Percentiles rank a stretch among this genome's conserved stretches.
These are phyloP conservation scores for Ustilaginoidea virens DNA, from an alignment of 2,329 filamentous ascomycete genomes.

Conservation along the genomic window DNA sequence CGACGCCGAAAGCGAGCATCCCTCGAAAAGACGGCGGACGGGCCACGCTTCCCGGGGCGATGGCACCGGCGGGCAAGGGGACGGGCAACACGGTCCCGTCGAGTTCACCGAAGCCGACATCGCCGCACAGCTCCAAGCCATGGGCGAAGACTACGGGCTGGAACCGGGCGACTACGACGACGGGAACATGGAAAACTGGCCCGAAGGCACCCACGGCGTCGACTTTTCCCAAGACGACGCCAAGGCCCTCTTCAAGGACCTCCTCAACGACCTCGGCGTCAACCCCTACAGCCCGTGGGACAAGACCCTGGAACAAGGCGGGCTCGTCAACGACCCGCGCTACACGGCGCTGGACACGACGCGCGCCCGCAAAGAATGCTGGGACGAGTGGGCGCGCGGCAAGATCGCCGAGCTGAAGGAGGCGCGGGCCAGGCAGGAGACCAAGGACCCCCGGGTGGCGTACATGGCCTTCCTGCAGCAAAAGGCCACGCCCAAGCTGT, in stretches of 20 bases:
- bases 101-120: conserved; percentile 95
- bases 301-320: conserved; percentile 67
- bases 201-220: conserved; percentile 56
- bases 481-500: conserved; percentile 77
- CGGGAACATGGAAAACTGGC: conserved; percentile 42
- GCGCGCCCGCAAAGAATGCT: conserved; percentile 66
- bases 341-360: conserved; percentile 76
- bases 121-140: conserved; percentile 75
- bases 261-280: conserved; percentile 68
- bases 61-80: conserved; percentile 24
- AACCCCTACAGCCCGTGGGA: conserved; percentile 90
- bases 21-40: conserved; percentile 49
- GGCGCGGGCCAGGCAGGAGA: conserved; percentile 58
- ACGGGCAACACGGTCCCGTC: conserved; percentile 34
- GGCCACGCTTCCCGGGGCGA: conserved; percentile 38
- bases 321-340: conserved; percentile 68
- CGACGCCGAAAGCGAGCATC: conserved; percentile 20
- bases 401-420: conserved; percentile 60
- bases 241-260: conserved; percentile 63
- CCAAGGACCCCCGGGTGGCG: conserved; percentile 66
- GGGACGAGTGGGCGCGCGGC: conserved; percentile 69
- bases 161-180: conserved; percentile 65
- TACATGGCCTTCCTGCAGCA: conserved; percentile 72
- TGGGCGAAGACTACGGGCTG: conserved; percentile 73
- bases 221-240: conserved; percentile 63